phyloP scores from a whole-genome alignment of 2,329 filamentous ascomycete genomes.

The Trichothecium roseum region DNA sequence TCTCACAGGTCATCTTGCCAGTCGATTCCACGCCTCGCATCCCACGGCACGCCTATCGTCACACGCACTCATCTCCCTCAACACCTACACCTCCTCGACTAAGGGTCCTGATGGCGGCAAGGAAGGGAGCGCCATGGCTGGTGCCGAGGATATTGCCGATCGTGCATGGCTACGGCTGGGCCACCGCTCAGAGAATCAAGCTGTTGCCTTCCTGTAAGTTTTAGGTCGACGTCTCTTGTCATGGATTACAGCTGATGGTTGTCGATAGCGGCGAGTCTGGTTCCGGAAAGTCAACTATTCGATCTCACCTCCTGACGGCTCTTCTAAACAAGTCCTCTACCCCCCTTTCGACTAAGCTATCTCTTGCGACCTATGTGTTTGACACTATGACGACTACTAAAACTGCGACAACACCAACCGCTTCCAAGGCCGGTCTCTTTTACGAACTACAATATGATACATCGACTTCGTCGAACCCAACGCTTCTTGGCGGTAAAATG shows the following conservation, averaged over 20 bases:
- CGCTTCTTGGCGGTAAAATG: slow-evolving; percentile 87
- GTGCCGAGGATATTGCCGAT: slow-evolving; percentile 83
- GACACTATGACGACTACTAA: slow-evolving; percentile 96
- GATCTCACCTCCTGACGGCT: slow-evolving; percentile 77
- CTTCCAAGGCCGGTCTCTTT: slow-evolving; percentile 90
- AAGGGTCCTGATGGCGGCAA: slow-evolving; percentile 85
- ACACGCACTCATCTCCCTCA: slow-evolving; percentile 82
- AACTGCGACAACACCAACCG: slow-evolving; percentile 87
- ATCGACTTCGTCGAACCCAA: slow-evolving; percentile 69
- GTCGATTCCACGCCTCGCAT: slow-evolving; percentile 82
- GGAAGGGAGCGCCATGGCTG: slow-evolving; percentile 84
- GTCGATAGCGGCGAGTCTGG: slow-evolving; percentile 77
- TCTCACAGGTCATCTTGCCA: slow-evolving; percentile 72
- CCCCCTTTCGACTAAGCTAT: slow-evolving; percentile 85
- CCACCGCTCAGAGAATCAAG: slow-evolving; percentile 85
- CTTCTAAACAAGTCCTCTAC: slow-evolving; percentile 86
- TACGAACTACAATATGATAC: slow-evolving; percentile 97
- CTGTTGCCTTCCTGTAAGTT: slow-evolving; percentile 81
- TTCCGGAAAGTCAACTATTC: slow-evolving; percentile 88
- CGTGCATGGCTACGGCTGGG: slow-evolving; percentile 79
- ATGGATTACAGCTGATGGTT: slow-evolving; percentile 1
- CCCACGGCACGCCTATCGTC: slow-evolving; percentile 85
- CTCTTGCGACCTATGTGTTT: slow-evolving; percentile 88
- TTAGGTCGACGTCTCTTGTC: neutral
- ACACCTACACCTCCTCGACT: slow-evolving; percentile 85